Evolutionary conservation across 306 rosid genomes (phyloP), one percentile per base, ranked within the genome.

Genomic region (Sphenostylis stenocarpa): DNA sequence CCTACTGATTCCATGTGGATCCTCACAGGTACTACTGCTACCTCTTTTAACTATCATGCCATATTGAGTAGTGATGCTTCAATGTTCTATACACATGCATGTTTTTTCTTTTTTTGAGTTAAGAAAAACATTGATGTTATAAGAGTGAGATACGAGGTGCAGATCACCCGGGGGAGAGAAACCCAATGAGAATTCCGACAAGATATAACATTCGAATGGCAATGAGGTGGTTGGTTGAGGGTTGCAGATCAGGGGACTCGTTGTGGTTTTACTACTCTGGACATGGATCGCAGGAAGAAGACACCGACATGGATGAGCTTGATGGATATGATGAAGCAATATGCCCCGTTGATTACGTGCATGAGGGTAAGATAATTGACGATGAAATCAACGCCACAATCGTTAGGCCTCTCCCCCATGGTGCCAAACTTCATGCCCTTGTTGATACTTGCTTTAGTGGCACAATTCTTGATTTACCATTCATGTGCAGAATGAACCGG

Each of bases 261-360:
- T 48, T 90, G 76, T 88, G 88, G 53, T 84, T 90, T 73, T 75
- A 88, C 76, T 88, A 31, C 86, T 90, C 96, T 10, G 96, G 96
- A 45, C 96, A 88, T 29, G 96, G 91, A 61, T 74, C 85, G 6
- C 66, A 53, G 36, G 66, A 67, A 82, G 70, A 7, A 1, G 89
- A 88, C 69, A 21, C 3, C 1, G 41, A 62, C 87, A 62, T 47
- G 77, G 92, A 88, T 52, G 96, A 90, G 85, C 6, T 81, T 11
- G 92, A 90, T 11, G 91, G 92, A 52, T 67, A 9, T 31, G 91
- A 90, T 45, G 96, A 90, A 77, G 88, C 88, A 16, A 31, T 90
- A 16, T 90, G 92, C 77, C 90, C 96, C 3, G 80, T 86, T n/a
- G 92, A 90, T 80, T 86, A 72, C n/a, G 82, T 77, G 76, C 21